Percentiles rank a stretch among this genome's conserved stretches.
phyloP scores from a whole-genome alignment of 345 rosid genomes.

The Sonneratia caseolaris region DNA sequence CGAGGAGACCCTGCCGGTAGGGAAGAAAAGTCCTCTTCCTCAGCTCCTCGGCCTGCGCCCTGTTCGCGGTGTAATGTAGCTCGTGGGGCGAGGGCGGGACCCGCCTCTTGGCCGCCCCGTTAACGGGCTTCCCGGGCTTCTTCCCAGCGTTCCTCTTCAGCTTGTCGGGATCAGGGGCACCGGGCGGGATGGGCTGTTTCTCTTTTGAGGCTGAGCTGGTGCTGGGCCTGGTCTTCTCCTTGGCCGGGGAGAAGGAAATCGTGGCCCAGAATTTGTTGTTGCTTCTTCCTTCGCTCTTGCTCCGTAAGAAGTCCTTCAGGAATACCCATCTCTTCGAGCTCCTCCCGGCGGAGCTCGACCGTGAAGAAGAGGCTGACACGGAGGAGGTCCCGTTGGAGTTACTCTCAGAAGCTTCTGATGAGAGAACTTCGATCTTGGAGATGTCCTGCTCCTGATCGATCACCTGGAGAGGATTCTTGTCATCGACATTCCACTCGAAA shows the following conservation, averaged over 20 bases:
- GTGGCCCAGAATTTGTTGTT: conserved; percentile 69
- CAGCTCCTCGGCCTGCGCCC: conserved; percentile 97
- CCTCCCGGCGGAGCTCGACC: conserved; percentile 83
- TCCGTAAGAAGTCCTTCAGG: conserved; percentile 72
- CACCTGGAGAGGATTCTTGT: neutral
- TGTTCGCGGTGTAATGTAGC: conserved; percentile 74
- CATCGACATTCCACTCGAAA: conserved; percentile 28
- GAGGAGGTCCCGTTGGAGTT: conserved; percentile 23
- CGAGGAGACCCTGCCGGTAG: conserved; percentile 87
- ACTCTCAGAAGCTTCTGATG: conserved; percentile 5
- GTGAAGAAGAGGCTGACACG: conserved; percentile 61
- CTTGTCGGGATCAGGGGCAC: neutral
- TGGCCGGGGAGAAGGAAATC: conserved; percentile 52
- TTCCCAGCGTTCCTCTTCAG: neutral
- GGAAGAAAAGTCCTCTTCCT: conserved; percentile 92
- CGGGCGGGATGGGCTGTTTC: neutral
- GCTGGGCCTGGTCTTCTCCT: conserved; percentile 35
- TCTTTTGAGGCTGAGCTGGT: conserved; percentile 3
- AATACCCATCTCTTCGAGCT: conserved; percentile 94
- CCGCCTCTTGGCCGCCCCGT: conserved; percentile 52
- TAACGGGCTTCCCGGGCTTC: conserved; percentile 31
- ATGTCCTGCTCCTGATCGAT: conserved; percentile 2
- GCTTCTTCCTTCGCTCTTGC: conserved; percentile 92
- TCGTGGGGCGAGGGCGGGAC: conserved; percentile 73
- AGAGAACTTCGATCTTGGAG: conserved; percentile 6